Percentiles rank a stretch among this genome's conserved stretches.
Evolutionary conservation across 1,284 basidiomycete species (phyloP).

Genomic region (Rhizoctonia solani): DNA sequence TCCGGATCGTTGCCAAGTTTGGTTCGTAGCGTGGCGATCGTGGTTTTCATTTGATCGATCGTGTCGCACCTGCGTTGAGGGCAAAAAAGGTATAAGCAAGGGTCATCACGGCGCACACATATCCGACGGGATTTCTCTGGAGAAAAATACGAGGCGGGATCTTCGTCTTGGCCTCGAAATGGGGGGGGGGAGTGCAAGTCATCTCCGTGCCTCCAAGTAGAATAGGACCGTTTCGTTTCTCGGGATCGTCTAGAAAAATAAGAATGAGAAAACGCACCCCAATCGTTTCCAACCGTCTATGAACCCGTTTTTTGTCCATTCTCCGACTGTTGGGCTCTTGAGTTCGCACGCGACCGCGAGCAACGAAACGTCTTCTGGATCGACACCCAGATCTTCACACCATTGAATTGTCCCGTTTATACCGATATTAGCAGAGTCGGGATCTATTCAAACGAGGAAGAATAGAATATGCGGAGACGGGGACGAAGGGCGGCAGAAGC

Average conservation of each 20-base stretch:
- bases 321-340: conserved; percentile 71
- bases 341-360: conserved; percentile 78
- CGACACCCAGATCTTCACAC: conserved; percentile 67
- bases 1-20: conserved; percentile 68
- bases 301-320: conserved; percentile 79
- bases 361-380: conserved; percentile 77
- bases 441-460: conserved; percentile 49
- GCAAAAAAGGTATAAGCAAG: too few relatives aligned
- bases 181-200: too few relatives aligned
- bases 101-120: too few relatives aligned
- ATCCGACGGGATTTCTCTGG: too few relatives aligned
- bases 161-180: too few relatives aligned
- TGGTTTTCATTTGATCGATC: conserved; percentile 65
- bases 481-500: too few relatives aligned
- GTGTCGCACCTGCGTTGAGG: conserved; percentile 73
- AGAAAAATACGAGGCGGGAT: too few relatives aligned
- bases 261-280: too few relatives aligned
- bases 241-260: too few relatives aligned
- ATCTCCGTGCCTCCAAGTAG: too few relatives aligned
- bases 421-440: conserved; percentile 61
- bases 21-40: conserved; percentile 61
- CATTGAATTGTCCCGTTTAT: conserved; percentile 76
- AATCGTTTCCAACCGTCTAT: conserved; percentile 77
- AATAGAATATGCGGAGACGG: background rate
- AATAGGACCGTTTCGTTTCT: too few relatives aligned